phyloP scores from a whole-genome alignment of 148 eudicot species.

The Vaccinium corymbosum region DNA sequence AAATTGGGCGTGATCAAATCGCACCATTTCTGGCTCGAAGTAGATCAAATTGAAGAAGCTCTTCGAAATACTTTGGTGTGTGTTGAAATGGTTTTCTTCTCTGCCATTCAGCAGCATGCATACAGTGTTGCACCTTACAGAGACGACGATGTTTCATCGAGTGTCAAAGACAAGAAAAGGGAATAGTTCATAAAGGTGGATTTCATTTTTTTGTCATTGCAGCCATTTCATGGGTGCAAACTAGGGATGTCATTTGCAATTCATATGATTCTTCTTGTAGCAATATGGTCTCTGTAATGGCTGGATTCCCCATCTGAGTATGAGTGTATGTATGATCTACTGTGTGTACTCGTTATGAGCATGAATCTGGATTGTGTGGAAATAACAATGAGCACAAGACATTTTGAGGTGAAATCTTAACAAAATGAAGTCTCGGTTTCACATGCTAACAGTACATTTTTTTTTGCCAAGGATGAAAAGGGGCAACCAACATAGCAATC shows the following conservation, averaged over 20 bases:
- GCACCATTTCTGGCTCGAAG: conserved; percentile 69
- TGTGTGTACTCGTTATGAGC: background rate
- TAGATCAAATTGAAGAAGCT: conserved; percentile 63
- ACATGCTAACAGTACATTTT: background rate
- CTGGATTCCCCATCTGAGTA: no score
- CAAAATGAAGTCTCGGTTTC: background rate
- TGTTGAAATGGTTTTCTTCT: conserved; percentile 78
- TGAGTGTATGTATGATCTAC: background rate
- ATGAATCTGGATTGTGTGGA: background rate
- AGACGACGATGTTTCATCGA: conserved; percentile 39
- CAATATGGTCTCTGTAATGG: conserved; percentile 1
- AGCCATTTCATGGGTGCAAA: background rate
- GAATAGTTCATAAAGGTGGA: conserved; percentile 21
- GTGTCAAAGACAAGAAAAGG: conserved; percentile 30
- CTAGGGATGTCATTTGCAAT: background rate
- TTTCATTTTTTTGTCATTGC: background rate
- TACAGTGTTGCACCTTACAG: conserved; percentile 69
- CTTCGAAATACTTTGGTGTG: conserved; percentile 71
- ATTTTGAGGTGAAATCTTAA: background rate
- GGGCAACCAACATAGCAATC: no score
- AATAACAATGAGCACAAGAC: background rate
- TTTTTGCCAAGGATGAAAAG: background rate
- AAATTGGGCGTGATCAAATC: conserved; percentile 50
- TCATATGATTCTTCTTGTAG: background rate
- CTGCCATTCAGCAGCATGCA: conserved; percentile 78